Evolutionary conservation across 345 rosid genomes (phyloP), one percentile per base, ranked within the genome.

Genomic region (Luvunga scandens): DNA sequence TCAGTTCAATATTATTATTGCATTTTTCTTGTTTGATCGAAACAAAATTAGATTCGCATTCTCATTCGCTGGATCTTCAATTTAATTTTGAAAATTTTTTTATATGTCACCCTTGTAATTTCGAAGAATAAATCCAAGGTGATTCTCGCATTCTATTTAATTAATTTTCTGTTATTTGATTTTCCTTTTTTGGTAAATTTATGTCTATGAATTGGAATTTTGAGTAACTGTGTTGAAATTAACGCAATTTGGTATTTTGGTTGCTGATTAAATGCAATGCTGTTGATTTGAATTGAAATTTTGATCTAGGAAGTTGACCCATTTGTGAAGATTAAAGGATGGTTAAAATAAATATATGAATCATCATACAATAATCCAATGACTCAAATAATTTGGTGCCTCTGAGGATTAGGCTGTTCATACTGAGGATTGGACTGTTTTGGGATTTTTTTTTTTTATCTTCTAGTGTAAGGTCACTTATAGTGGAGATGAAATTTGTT

Each of bases 101-200:
- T 45, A 13, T 45, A 42, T 8, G 50, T 45, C 50, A 13, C 14
- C 30, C 5, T 28, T 48, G 12, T 4, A 74, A 39, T 74, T 74
- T 38, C 55, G 55, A 16, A 73, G 38, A 27, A 25, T 62, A 74
- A 74, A 62, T 61, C 57, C 22, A 64, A 50, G 78, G 78, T 75
- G 31, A 39, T 75, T 64, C 30, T 64, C 57, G 24, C 38, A 34
- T 33, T 75, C 39, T 1, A 22, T 10, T 39, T 62, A 27, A 28
- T 74, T 63, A 27, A 22, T 9, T 63, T 75, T 42, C 19, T 10
- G n/a, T 10, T 31, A 24, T 39, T 59, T 59, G 24, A 7, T 31
- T 22, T 59, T n/a, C 36, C 60, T 39, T 9, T 59, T 34, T 34
- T 59, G 9, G n/a, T 75, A 24, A 65, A 75, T 30, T 64, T 33